phyloP scores from a whole-genome alignment of 139 green algal genomes.

The Chlorella sp. region DNA sequence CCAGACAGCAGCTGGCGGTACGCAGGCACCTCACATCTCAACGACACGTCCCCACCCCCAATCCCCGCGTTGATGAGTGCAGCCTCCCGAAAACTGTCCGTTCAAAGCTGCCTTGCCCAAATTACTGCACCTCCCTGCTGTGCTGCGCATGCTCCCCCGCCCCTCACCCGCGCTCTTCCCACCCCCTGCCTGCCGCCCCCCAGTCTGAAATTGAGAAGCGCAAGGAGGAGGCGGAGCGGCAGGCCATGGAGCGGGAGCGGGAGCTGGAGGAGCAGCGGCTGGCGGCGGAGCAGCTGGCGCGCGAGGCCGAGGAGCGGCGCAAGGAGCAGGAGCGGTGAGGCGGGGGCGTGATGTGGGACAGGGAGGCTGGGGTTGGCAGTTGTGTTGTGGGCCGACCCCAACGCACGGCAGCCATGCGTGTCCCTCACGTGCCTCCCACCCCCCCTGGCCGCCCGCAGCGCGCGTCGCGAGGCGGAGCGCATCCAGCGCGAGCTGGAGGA shows the following conservation, averaged over 20 bases:
- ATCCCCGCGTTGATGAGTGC: not conserved
- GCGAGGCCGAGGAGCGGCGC: slow-evolving; percentile 76
- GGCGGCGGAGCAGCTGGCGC: slow-evolving; percentile 65
- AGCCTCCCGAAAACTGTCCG: too few species aligned
- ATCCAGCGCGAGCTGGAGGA: slow-evolving; percentile 83
- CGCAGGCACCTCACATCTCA: slow-evolving; percentile 25
- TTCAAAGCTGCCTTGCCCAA: not conserved
- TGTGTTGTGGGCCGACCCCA: not conserved
- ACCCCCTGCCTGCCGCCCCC: not conserved
- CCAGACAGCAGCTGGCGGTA: slow-evolving; percentile 15
- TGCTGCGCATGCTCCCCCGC: not conserved
- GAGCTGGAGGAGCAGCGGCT: slow-evolving; percentile 77
- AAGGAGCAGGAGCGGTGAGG: slow-evolving; percentile 58
- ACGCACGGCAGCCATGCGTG: not conserved
- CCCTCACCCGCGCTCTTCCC: not conserved
- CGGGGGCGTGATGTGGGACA: too few species aligned
- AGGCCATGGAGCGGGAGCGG: slow-evolving; percentile 84
- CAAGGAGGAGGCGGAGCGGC: slow-evolving; percentile 94
- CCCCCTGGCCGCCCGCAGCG: not conserved
- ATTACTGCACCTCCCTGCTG: not conserved
- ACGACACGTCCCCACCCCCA: not conserved
- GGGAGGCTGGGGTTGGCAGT: not conserved
- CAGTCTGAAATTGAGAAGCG: slow-evolving; percentile 92
- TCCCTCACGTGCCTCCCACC: not conserved
- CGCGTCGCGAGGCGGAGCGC: slow-evolving; percentile 75